Evolutionary conservation across 2,329 filamentous ascomycete species (phyloP), one percentile per base, ranked within the genome.

Genomic region (Paraconiothyrium sp.): DNA sequence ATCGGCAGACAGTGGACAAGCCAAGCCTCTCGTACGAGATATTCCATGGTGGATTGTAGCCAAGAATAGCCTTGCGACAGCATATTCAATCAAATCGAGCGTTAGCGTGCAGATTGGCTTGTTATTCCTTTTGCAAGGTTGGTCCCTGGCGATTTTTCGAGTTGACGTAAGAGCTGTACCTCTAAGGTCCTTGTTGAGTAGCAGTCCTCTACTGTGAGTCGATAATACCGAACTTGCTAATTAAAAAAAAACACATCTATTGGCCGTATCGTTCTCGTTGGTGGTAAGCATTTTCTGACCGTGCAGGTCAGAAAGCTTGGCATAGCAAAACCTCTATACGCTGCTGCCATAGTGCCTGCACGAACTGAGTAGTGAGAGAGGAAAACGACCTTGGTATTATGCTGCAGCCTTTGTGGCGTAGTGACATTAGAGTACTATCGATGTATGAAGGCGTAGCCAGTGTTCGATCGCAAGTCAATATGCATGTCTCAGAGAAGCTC

Each of bases 291-390:
- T 32, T 54, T 54, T 54, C 51, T 54, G 51, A 54, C 51, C 22
- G 35, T 27, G 24, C 14, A 22, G 13, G 51, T 54, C 51, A 54
- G 51, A 54, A 43, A 54, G 9, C 51, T 54, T 54, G 51, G 51
- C 51, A 41, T 16, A 14, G 37, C 16, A 41, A 41, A 41, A 4
- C 14, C 16, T 41, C 6, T 16, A 16, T 16, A 16, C 16, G 16
- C 9, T 39, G 11, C 35, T 39, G 35, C 35, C 35, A 14, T 39
- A 14, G 34, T 47, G 44, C 4, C 44, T 30, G 22, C 44, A 48
- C 35, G 8, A 10, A 37, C 4, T 16, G 13, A 16, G 37, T 13
- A 41, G 5, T 41, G 13, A 16, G 37, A 16, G 16, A 14, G 16
- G 37, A 14, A 41, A 41, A 11, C 37, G 11, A 41, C 37, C 37